phyloP scores from a whole-genome alignment of 208 protist species.

The Acanthamoeba sp. region DNA sequence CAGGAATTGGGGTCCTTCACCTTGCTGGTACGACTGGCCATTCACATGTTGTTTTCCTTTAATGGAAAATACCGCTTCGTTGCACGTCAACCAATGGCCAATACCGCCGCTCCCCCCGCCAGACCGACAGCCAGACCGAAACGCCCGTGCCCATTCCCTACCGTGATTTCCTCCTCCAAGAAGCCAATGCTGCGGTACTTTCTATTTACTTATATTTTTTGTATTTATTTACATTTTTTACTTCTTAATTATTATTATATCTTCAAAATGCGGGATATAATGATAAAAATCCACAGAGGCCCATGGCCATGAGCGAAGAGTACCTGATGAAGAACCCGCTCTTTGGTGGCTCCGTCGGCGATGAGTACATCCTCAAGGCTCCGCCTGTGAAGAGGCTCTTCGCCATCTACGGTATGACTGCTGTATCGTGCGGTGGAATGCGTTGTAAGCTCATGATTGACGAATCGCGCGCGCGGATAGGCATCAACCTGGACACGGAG shows the following conservation, averaged over 20 bases:
- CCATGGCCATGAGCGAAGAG: constrained; percentile 5
- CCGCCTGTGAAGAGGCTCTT: constrained; percentile 1
- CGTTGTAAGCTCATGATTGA: not conserved
- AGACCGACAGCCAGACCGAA: not conserved
- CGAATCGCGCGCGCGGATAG: not conserved
- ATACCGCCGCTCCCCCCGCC: no score
- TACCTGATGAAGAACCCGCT: constrained; percentile 68
- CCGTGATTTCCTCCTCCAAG: not conserved
- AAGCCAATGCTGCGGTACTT: not conserved
- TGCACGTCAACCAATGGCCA: no score
- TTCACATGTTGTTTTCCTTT: not conserved
- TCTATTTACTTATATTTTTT: not conserved
- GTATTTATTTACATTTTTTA: not conserved
- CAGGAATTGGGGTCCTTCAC: not conserved
- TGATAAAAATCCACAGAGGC: not conserved
- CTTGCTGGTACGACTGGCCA: not conserved
- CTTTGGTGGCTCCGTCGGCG: constrained; percentile 12
- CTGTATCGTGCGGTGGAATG: no score
- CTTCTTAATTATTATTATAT: no score
- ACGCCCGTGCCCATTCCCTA: not conserved
- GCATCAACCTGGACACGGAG: constrained; percentile 61
- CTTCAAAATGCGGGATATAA: no score
- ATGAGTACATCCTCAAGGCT: constrained; percentile 10
- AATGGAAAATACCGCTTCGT: no score
- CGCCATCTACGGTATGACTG: constrained; percentile 34